These are phyloP conservation scores for Colletotrichum orbiculare DNA, from an alignment of 2,329 filamentous ascomycete genomes.

Conservation along the genomic window DNA sequence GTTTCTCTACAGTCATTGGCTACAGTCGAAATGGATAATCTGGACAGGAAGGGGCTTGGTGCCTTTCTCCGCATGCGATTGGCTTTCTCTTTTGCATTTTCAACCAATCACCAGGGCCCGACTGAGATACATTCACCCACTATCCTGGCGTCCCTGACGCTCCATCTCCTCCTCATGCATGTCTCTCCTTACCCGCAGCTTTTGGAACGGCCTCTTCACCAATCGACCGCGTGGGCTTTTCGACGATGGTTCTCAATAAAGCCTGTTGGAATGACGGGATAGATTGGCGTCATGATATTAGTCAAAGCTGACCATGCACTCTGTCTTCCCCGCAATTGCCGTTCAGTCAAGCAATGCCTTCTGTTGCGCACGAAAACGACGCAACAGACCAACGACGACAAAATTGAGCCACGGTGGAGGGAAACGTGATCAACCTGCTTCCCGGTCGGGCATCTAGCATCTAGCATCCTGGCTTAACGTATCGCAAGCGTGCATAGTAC, in stretches of 20 bases:
- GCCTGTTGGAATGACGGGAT: conserved; percentile 9
- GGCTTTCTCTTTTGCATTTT: conserved; percentile 27
- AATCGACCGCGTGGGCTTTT: conserved; percentile 25
- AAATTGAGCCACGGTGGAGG: too few relatives aligned
- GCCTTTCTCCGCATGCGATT: conserved; percentile 39
- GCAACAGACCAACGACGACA: too few relatives aligned
- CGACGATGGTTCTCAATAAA: conserved; percentile 24
- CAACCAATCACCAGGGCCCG: conserved; percentile 32
- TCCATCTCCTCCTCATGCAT: conserved; percentile 40
- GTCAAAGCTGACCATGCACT: conserved; percentile 20
- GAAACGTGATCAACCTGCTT: too few relatives aligned
- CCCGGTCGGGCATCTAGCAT: not conserved
- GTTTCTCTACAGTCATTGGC: conserved; percentile 18
- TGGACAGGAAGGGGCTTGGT: conserved; percentile 32
- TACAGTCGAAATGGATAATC: conserved; percentile 18
- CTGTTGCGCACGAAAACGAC: too few relatives aligned
- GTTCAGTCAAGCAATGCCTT: not conserved
- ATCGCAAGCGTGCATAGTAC: conserved; percentile 9
- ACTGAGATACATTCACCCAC: conserved; percentile 24
- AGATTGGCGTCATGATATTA: conserved; percentile 16
- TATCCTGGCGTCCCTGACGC: conserved; percentile 15
- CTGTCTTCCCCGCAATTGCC: conserved; percentile 9
- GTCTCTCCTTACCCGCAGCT: conserved; percentile 46
- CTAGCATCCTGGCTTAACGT: conserved; percentile 16
- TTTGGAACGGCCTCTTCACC: conserved; percentile 30